Evolutionary conservation across 192 early-diverging fungal genomes (phyloP).

Genomic region (Umbelopsis isabellina): DNA sequence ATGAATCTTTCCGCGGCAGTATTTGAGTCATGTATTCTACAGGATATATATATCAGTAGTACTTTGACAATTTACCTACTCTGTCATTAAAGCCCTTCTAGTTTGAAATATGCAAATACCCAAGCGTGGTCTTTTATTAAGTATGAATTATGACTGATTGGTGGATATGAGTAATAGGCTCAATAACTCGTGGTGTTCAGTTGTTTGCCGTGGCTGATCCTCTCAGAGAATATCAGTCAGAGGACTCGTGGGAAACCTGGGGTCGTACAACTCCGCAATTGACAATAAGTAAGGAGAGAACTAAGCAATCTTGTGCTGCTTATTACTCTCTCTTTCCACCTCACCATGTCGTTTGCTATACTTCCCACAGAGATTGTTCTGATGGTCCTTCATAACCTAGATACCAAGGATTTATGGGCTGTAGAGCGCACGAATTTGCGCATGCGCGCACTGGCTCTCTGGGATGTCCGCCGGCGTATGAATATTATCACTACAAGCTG

Average conservation of each 20-base stretch:
- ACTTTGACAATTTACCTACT: too few species aligned
- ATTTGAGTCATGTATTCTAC: too few species aligned
- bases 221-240: conserved; percentile 2
- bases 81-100: too few species aligned
- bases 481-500: conserved; percentile 16
- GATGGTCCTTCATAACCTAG: neutral
- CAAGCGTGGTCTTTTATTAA: too few species aligned
- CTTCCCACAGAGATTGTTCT: neutral
- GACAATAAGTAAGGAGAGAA: neutral
- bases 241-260: conserved; percentile 20
- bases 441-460: neutral
- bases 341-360: conserved; percentile 1
- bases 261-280: conserved; percentile 19
- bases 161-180: too few species aligned
- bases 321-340: neutral
- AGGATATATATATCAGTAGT: too few species aligned
- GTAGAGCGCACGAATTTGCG: neutral
- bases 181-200: too few species aligned
- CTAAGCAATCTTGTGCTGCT: neutral
- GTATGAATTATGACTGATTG: too few species aligned
- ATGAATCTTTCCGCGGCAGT: too few species aligned
- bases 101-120: too few species aligned
- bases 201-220: neutral
- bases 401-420: conserved; percentile 12
- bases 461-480: conserved; percentile 4